Evolutionary conservation across 2,329 filamentous ascomycete genomes (phyloP), one percentile per base, ranked within the genome.

Genomic region (Nigrospora sphaerica): DNA sequence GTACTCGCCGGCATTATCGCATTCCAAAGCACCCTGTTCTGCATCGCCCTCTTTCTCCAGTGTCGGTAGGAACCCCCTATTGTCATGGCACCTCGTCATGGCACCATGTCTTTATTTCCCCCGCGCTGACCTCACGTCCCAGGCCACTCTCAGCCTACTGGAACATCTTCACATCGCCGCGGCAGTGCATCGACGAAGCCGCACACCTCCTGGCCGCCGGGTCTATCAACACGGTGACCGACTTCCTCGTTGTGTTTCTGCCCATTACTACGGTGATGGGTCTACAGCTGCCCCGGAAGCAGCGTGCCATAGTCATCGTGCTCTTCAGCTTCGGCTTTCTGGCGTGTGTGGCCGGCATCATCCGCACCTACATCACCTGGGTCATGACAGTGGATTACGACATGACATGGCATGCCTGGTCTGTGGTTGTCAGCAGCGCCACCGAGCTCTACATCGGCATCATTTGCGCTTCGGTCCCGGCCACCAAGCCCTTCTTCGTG

Each of bases 171-270:
- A 17, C 48, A 28, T 48, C 49, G 14, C 57, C 58, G 2, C 64
- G 66, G 38, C 57, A 72, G 12, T 67, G 72, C 36, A 67, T 75
- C 31, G 52, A 73, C 17, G 66, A 81, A 48, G 70, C 74, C 4
- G 62, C 64, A 0, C 73, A 75, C 39, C 69, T 78, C 34, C 67
- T 78, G 23, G 68, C 69, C 32, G 68, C 79, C 33, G 76, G 78
- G 1, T 71, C 74, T 18, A 68, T 79, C 48, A 81, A 81, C 59
- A 80, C 80, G 45, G 57, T 74, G 34, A 80, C 77, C 14, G 77
- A 83, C 57, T 66, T 82, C 19, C 56, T 73, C 14, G 70, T 73
- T 14, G 72, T 74, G 34, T 52, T 70, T 0, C 59, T 79, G 3
- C 75, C 75, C 2, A 68, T 77, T 39, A 63, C 63, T 14, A 70